A percentile compares a stretch with the other conserved stretches of the same genome.
Evolutionary conservation across 2,329 filamentous ascomycete species (phyloP).

Genomic region (Verticillium isaacii): DNA sequence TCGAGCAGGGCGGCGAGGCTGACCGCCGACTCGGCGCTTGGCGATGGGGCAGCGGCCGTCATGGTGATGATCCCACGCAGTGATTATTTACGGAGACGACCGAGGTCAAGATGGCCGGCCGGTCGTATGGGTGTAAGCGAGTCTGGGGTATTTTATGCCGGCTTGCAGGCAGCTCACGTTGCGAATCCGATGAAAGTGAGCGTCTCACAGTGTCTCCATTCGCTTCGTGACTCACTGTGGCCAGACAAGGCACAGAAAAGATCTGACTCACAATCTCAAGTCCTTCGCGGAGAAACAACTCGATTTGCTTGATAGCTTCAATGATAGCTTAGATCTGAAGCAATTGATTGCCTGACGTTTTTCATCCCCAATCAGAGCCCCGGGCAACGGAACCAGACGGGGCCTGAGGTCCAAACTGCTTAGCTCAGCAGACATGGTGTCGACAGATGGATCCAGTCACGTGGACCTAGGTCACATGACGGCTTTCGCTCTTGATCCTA

Average conservation of each 20-base stretch:
- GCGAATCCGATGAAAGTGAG: too few species aligned
- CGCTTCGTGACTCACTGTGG: background rate
- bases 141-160: background rate
- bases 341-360: background rate
- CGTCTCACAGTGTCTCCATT: background rate
- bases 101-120: background rate
- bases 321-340: background rate
- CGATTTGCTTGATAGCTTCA: background rate
- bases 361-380: background rate
- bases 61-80: background rate
- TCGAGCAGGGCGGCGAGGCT: constrained; percentile 1
- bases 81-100: background rate
- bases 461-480: too few species aligned
- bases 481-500: too few species aligned
- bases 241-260: background rate
- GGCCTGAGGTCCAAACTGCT: background rate
- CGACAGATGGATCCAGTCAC: too few species aligned
- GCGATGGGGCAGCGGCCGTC: background rate
- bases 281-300: background rate
- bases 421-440: background rate
- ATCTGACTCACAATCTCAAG: background rate
- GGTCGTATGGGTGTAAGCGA: background rate
- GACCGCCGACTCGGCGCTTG: background rate
- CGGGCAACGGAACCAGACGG: background rate
- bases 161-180: background rate